Conservation (phyloP, 768 basidiomycete genomes). For the Trametes cingulata region DNA sequence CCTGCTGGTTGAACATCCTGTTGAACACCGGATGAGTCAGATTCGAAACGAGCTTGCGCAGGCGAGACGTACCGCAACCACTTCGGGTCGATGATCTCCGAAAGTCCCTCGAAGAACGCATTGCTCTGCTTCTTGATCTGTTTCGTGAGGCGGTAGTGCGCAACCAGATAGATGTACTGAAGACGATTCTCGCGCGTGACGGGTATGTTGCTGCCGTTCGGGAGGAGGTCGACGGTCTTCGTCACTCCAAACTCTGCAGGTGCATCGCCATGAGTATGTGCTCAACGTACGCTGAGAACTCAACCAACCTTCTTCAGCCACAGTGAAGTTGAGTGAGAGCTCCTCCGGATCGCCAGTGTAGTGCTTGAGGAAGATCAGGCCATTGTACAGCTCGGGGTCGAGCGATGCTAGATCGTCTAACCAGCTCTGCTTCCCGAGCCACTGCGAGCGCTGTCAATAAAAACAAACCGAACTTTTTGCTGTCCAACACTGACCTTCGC, state of each 20-base stretch:
- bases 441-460: constrained; percentile 57
- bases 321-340: constrained; percentile 85
- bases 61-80: constrained; percentile 66
- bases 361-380: constrained; percentile 90
- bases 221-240: constrained; percentile 74
- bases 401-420: constrained; percentile 91
- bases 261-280: not conserved
- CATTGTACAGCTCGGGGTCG: constrained; percentile 90
- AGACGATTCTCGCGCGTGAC: constrained; percentile 90
- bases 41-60: not conserved
- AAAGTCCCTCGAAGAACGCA: constrained; percentile 89
- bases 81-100: constrained; percentile 88
- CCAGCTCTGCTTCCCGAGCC: constrained; percentile 90
- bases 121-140: constrained; percentile 86
- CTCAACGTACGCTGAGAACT: not conserved
- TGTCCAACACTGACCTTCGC: constrained; percentile 56
- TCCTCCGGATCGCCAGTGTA: constrained; percentile 87
- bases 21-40: not conserved
- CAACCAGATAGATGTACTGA: constrained; percentile 86
- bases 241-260: constrained; percentile 77
- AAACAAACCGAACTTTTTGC: no score
- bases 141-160: constrained; percentile 83
- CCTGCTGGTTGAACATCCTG: constrained; percentile 98
- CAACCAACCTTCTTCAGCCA: constrained; percentile 76
- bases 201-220: constrained; percentile 75